Evolutionary conservation across 352 stramenopile genomes (phyloP).

Genomic region (Globisporangium yorkense): DNA sequence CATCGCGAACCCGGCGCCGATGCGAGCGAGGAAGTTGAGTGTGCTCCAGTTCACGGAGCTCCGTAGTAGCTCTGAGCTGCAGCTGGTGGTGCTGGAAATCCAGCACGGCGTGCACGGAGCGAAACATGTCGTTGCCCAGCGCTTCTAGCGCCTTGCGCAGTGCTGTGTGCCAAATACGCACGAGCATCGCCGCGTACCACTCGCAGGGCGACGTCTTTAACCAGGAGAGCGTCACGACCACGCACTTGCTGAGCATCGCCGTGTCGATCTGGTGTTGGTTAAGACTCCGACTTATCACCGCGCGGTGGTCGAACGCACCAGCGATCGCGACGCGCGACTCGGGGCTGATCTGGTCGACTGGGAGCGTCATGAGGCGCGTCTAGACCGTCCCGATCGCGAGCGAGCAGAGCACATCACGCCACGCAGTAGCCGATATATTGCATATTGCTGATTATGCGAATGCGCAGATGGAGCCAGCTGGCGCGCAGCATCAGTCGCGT

Average conservation of each 20-base stretch:
- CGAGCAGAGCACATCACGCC: no score
- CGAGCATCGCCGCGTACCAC: constrained; percentile 60
- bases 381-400: constrained; percentile 32
- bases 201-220: constrained; percentile 48
- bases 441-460: neutral
- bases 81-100: constrained; percentile 41
- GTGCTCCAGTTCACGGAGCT: constrained; percentile 46
- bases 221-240: constrained; percentile 52
- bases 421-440: no score
- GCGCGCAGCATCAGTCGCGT: constrained; percentile 15
- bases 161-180: constrained; percentile 53
- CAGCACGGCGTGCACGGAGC: constrained; percentile 39
- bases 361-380: constrained; percentile 35
- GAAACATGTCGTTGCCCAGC: constrained; percentile 45
- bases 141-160: constrained; percentile 30
- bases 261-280: constrained; percentile 35
- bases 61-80: constrained; percentile 16
- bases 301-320: constrained; percentile 56
- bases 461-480: neutral
- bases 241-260: constrained; percentile 38
- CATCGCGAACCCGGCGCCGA: constrained; percentile 29
- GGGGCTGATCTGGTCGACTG: constrained; percentile 36
- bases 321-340: constrained; percentile 50
- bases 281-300: constrained; percentile 35
- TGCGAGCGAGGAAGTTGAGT: constrained; percentile 43